phyloP scores from a whole-genome alignment of 1,139 yeast genomes.

The Entelexis sorbosivorans region DNA sequence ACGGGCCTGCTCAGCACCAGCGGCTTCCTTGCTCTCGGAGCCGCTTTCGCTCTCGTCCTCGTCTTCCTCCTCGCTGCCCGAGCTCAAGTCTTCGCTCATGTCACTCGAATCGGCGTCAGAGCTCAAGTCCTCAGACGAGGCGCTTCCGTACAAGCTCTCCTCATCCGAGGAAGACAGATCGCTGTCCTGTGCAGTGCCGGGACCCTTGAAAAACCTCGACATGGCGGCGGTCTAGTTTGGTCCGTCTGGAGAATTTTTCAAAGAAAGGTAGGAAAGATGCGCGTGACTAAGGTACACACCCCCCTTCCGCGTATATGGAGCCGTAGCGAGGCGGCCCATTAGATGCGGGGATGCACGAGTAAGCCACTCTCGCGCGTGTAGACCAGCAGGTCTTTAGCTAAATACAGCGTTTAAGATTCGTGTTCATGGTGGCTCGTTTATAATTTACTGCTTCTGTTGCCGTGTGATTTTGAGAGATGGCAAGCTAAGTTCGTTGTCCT shows the following conservation, averaged over 20 bases:
- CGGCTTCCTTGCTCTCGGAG: conserved; percentile 29
- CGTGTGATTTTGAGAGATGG: too few relatives aligned
- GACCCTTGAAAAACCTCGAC: conserved; percentile 61
- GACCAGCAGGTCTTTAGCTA: too few relatives aligned
- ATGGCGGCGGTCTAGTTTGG: conserved; percentile 29
- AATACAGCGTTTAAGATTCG: too few relatives aligned
- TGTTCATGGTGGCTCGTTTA: too few relatives aligned
- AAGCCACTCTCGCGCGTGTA: too few relatives aligned
- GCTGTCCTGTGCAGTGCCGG: conserved; percentile 42
- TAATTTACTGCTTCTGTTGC: too few relatives aligned
- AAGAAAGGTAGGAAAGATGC: background rate
- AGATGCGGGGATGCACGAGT: too few relatives aligned
- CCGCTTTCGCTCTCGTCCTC: conserved; percentile 28
- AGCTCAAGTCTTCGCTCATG: conserved; percentile 30
- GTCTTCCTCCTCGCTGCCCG: conserved; percentile 33
- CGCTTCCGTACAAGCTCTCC: conserved; percentile 59
- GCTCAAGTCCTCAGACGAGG: conserved; percentile 33
- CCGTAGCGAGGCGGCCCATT: background rate
- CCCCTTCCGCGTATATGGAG: background rate
- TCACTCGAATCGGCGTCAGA: conserved; percentile 41
- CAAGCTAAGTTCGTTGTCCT: too few relatives aligned
- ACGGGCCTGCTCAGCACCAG: conserved; percentile 28
- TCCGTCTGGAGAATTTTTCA: conserved; percentile 16
- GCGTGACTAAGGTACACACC: conserved; percentile 5
- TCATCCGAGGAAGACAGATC: conserved; percentile 59